These are phyloP conservation scores for Tricholoma sp. DNA, from an alignment of 768 basidiomycete species.

Conservation along the genomic window DNA sequence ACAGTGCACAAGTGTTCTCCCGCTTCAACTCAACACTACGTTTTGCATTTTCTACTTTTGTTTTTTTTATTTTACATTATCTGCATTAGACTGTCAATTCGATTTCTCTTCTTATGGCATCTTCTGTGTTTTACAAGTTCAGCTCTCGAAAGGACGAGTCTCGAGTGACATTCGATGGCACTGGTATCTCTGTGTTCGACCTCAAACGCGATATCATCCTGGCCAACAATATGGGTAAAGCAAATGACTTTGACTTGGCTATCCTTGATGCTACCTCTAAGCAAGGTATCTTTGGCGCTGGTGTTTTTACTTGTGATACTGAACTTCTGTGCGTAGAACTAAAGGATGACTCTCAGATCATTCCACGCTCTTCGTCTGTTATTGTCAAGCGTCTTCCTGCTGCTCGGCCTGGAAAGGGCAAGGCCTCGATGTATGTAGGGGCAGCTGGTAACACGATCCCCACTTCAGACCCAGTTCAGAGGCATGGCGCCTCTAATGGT, in stretches of 20 bases:
- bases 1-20: no score
- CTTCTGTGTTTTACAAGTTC: constrained; percentile 98
- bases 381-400: constrained; percentile 89
- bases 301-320: neutral
- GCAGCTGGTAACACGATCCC: constrained; percentile 37
- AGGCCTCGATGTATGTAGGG: constrained; percentile 71
- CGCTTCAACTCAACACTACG: neutral
- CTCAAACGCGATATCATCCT: constrained; percentile 98
- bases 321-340: constrained; percentile 53
- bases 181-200: constrained; percentile 98
- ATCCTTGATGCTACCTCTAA: constrained; percentile 81
- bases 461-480: constrained; percentile 43
- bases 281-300: constrained; percentile 61
- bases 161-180: constrained; percentile 95
- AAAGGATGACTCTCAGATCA: constrained; percentile 85
- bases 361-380: constrained; percentile 93
- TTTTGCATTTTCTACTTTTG: neutral
- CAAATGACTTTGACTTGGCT: constrained; percentile 93
- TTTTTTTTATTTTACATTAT: constrained; percentile 16
- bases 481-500: constrained; percentile 29
- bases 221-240: constrained; percentile 93
- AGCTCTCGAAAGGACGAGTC: constrained; percentile 93
- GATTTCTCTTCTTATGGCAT: constrained; percentile 56
- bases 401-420: constrained; percentile 75
- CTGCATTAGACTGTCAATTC: constrained; percentile 26